Percentiles rank a stretch among this genome's conserved stretches.
Conservation (phyloP, 257 asterid genomes). For the Cinchona pubescens region DNA sequence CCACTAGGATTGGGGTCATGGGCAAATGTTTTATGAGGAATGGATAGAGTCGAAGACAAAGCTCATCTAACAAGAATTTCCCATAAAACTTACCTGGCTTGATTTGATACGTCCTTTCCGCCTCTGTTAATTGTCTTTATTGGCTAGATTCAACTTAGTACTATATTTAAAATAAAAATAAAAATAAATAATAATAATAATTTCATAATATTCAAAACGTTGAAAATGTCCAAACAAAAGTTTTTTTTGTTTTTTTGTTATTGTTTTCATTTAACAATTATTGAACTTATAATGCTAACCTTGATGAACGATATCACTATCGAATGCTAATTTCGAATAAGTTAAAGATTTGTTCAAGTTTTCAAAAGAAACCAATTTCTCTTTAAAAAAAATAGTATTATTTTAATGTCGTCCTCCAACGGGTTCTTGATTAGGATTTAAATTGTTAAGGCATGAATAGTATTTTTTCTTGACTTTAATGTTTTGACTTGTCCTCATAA, state of each 20-base stretch:
- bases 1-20: conserved; percentile 55
- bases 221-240: conserved; percentile 1
- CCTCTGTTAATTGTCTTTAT: conserved; percentile 41
- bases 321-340: not conserved
- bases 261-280: conserved; percentile 11
- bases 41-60: conserved; percentile 57
- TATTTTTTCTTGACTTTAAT: conserved; percentile 2
- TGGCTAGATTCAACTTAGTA: conserved; percentile 38
- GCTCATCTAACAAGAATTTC: conserved; percentile 43
- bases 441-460: not conserved
- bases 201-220: not conserved
- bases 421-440: not conserved
- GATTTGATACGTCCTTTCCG: conserved; percentile 56
- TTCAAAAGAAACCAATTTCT: not conserved
- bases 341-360: not conserved
- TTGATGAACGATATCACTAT: not conserved
- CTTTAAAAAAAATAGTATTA: not conserved
- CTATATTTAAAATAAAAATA: too few species aligned
- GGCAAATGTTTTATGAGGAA: conserved; percentile 49
- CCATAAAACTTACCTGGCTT: conserved; percentile 58
- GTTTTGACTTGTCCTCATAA: not conserved
- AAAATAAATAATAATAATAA: not conserved
- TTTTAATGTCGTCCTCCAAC: not conserved
- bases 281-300: not conserved
- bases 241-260: conserved; percentile 1